A percentile compares a stretch with the other conserved stretches of the same genome.
Evolutionary conservation across 2,329 filamentous ascomycete genomes (phyloP).

Genomic region (Paecilomyces formosus): DNA sequence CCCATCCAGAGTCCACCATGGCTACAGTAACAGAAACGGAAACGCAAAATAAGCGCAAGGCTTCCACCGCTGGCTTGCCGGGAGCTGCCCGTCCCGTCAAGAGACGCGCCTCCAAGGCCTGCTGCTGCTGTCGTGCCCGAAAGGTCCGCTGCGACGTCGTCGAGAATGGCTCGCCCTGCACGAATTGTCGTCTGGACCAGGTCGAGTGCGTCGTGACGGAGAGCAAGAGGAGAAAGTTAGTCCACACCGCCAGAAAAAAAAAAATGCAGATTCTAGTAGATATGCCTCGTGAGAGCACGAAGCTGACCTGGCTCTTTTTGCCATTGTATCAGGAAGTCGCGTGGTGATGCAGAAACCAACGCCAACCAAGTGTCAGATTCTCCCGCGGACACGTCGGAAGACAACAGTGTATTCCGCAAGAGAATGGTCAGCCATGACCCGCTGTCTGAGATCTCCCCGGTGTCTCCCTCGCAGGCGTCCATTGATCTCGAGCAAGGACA

Average conservation of each 20-base stretch:
- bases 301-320: background rate
- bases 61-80: conserved; percentile 48
- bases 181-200: conserved; percentile 63
- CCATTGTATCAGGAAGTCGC: conserved; percentile 27
- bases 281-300: background rate
- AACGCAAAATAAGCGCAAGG: conserved; percentile 48
- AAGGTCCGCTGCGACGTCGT: conserved; percentile 94
- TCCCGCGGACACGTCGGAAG: conserved; percentile 27
- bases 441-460: conserved; percentile 23
- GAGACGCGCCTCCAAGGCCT: conserved; percentile 82
- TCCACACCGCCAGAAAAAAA: conserved; percentile 7
- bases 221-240: conserved; percentile 64
- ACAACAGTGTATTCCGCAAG: conserved; percentile 19
- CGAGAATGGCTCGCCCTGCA: conserved; percentile 74
- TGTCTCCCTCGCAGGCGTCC: conserved; percentile 39
- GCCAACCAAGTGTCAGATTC: conserved; percentile 24
- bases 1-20: conserved; percentile 5
- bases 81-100: conserved; percentile 57
- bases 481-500: conserved; percentile 43
- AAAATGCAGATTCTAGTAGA: background rate
- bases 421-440: conserved; percentile 18
- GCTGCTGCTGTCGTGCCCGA: conserved; percentile 76
- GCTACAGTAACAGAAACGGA: conserved; percentile 19
- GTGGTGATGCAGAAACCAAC: conserved; percentile 29
- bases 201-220: conserved; percentile 58